These are phyloP conservation scores for Fomes fomentarius DNA, from an alignment of 1,284 basidiomycete species.

Conservation along the genomic window DNA sequence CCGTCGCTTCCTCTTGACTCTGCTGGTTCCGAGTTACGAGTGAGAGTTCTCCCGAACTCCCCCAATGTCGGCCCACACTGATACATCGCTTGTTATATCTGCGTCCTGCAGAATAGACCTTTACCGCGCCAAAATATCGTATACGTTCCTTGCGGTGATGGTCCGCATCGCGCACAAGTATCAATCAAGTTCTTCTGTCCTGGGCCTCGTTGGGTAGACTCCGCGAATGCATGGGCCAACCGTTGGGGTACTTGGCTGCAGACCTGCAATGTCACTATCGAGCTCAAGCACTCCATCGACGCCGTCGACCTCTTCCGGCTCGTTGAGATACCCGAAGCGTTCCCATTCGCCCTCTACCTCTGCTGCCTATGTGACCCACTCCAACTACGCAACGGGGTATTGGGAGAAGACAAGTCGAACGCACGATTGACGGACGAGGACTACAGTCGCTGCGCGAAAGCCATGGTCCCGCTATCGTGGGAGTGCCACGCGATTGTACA, in stretches of 20 bases:
- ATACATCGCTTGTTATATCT: no score
- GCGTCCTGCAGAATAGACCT: neutral
- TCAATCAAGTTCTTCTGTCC: neutral
- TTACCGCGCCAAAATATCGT: neutral
- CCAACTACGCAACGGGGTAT: neutral
- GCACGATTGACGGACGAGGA: neutral
- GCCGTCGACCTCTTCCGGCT: neutral
- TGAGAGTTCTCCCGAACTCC: neutral
- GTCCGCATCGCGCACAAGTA: conserved; percentile 13
- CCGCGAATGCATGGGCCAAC: neutral
- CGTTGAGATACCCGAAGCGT: neutral
- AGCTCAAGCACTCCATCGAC: neutral
- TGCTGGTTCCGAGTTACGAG: neutral
- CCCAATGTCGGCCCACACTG: no score
- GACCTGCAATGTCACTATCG: neutral
- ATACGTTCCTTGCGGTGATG: neutral
- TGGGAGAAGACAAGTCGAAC: neutral
- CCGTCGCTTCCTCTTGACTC: neutral
- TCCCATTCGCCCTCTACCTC: conserved; percentile 5
- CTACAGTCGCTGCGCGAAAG: neutral
- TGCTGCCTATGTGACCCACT: neutral
- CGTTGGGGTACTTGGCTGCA: neutral
- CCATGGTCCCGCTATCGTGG: neutral
- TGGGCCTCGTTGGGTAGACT: neutral
- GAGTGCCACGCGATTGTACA: no score